Percentiles rank a stretch among this genome's conserved stretches.
These are phyloP conservation scores for Tympanopsis confertula DNA, from an alignment of 2,329 filamentous ascomycete genomes.

Conservation along the genomic window DNA sequence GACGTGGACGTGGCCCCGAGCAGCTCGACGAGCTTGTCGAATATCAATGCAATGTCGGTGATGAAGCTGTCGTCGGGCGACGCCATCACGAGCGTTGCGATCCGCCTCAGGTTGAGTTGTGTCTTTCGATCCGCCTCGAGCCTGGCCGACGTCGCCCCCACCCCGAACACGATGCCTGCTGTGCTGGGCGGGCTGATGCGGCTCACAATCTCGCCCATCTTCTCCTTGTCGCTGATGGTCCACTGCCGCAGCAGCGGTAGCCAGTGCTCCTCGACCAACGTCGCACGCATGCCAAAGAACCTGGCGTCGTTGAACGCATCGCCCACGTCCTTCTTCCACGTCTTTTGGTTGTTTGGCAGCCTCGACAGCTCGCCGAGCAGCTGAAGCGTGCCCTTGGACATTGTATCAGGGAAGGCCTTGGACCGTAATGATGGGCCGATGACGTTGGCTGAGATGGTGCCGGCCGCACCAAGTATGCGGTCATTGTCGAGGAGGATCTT, in stretches of 20 bases:
- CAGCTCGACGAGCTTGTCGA: slow-evolving; percentile 79
- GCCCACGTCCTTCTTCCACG: slow-evolving; percentile 82
- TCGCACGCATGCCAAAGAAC: slow-evolving; percentile 64
- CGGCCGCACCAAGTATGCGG: slow-evolving; percentile 65
- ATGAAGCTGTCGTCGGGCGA: slow-evolving; percentile 70
- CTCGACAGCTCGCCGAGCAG: slow-evolving; percentile 69
- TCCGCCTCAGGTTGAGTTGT: slow-evolving; percentile 76
- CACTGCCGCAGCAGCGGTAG: slow-evolving; percentile 74
- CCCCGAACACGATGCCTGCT: slow-evolving; percentile 95
- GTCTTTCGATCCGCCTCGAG: slow-evolving; percentile 91
- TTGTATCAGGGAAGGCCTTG: slow-evolving; percentile 75
- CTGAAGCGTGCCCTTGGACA: slow-evolving; percentile 59
- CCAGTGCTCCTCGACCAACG: slow-evolving; percentile 65
- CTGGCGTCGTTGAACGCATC: slow-evolving; percentile 85
- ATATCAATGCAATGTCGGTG: slow-evolving; percentile 57
- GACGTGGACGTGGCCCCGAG: slow-evolving; percentile 74
- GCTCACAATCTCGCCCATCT: slow-evolving; percentile 67
- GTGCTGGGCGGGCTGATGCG: slow-evolving; percentile 76
- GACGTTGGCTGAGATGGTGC: slow-evolving; percentile 71
- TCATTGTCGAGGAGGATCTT: slow-evolving; percentile 80
- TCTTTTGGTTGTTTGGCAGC: slow-evolving; percentile 70
- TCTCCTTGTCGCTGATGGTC: slow-evolving; percentile 79
- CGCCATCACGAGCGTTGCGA: slow-evolving; percentile 69
- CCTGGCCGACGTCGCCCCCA: slow-evolving; percentile 82
- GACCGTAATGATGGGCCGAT: slow-evolving; percentile 73